Evolutionary conservation across 768 basidiomycete genomes (phyloP), one percentile per base, ranked within the genome.

Genomic region (Serendipita sp.): DNA sequence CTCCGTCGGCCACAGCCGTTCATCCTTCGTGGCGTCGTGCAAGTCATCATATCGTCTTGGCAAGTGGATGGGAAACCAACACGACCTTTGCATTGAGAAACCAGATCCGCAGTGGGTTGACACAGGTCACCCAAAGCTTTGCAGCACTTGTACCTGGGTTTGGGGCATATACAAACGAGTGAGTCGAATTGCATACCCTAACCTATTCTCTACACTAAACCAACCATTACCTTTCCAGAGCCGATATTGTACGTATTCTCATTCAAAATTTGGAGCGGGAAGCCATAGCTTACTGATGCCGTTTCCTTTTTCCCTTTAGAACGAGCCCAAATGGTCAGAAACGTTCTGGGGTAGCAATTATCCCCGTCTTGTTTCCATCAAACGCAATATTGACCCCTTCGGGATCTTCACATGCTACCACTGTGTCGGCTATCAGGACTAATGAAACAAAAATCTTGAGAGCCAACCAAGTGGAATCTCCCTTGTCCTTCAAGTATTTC

Each of bases 251-350:
- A n/a, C 5, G 48, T 52, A 18, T 46, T 13, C 45, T 13, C 45
- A 52, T 7, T 7, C 18, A 32, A 52, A 7, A 5, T 7, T 52
- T n/a, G 10, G 10, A 32, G 18, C 2, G 16, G 5, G 48, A 13
- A 46, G 18, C 45, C 23, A 23, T 60, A 18, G 8, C 1, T 8
- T 18, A 18, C 8, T 8, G 7, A 32, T 8, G n/a, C 48, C n/a
- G 48, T 8, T 16, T 18, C 8, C 23, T 51, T 41, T 41, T 41
- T 13, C 38, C 38, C 23, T 28, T 16, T n/a, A 60, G 56, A 60
- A 60, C n/a, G 56, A 60, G 3, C 56, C 56, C 34, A 64, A 51
- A 18, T 64, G 64, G 64, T n/a, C 34, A 34, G 64, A 64, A 5
- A 44, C 28, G 8, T 48, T 47, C 18, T 64, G 44, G 44, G 64